A percentile compares a stretch with the other conserved stretches of the same genome.
phyloP scores from a whole-genome alignment of 306 rosid species.

The Quercus glauca region DNA sequence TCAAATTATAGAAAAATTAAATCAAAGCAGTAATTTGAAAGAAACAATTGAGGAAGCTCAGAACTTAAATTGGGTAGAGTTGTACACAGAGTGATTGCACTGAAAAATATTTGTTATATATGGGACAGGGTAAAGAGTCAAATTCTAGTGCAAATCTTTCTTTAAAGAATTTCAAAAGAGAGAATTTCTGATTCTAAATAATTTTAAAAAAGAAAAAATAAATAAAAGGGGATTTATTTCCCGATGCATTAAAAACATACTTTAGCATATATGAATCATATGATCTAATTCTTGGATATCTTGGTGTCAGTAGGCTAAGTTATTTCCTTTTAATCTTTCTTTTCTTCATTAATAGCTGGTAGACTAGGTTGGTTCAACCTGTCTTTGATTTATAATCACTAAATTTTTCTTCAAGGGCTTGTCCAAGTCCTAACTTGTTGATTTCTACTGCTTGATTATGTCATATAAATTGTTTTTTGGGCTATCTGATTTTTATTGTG shows the following conservation, averaged over 20 bases:
- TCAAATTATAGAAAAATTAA: background rate
- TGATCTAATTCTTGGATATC: background rate
- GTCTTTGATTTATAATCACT: background rate
- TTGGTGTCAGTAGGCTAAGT: background rate
- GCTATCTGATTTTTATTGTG: conserved; percentile 12
- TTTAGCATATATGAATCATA: background rate
- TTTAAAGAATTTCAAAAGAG: too few relatives aligned
- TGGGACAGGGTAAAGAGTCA: too few relatives aligned
- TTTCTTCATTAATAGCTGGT: background rate
- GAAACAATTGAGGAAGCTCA: background rate
- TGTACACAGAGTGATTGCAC: background rate
- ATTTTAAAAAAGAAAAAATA: background rate
- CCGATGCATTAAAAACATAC: background rate
- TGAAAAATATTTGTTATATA: background rate
- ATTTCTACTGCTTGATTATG: conserved; percentile 1
- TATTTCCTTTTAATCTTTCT: background rate
- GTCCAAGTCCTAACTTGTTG: background rate
- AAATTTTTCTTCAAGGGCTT: background rate
- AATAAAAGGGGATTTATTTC: background rate
- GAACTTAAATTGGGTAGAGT: background rate
- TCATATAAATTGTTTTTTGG: conserved; percentile 10
- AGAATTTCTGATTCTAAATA: background rate
- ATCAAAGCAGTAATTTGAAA: background rate
- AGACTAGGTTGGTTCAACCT: background rate
- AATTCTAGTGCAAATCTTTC: too few relatives aligned